Base-by-base conservation (phyloP, 768 basidiomycete genomes). In the Basidioascus undulatus region DNA sequence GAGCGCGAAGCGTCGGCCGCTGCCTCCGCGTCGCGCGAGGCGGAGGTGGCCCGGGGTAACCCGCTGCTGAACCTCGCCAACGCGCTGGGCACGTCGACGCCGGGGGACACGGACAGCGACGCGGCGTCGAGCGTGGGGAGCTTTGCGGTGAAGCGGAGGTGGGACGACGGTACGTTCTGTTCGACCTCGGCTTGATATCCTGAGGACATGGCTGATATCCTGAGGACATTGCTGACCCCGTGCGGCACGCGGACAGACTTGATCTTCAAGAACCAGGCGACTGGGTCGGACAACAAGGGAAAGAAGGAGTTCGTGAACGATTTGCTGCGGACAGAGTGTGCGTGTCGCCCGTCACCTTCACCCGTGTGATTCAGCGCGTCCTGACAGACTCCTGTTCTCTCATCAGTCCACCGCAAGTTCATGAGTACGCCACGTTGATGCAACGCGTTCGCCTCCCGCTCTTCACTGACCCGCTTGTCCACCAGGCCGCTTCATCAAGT, bases 211-310 rank as follows among this genome's bases (percentile, higher is more conserved):
- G 27, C 4, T 21, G 11, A 19, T n/a, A n/a, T n/a, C n/a, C 12
- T 41, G 27, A 27, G 34, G 47, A 41, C 21, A 43, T 43, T 34
- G 42, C 43, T 34, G 48, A 53, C 44, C 47, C 45, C 31, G 37
- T 43, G 19, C 47, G 53, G 9, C 52, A 51, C 21, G 52, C 53
- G 50, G 33, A 25, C 51, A 84, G 84, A 98, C 58, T 64, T 92
- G 40, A 86, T 96, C 53, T 96, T 96, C 71, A 96, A 94, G 64
- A 94, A 96, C 57, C 92, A 98, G 59, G 82, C 92, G 0, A 73
- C 74, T 59, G 69, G 66, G 25, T 56, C 65, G 35, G 74, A 73
- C 48, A 65, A 67, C 40, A 66, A 63, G 54, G 59, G 64, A 3
- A 66, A 68, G 50, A 74, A 75, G 11, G 74, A 78, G 43, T 96